Evolutionary conservation across 331 rosid genomes (phyloP).

Genomic region (Malus hybrid): DNA sequence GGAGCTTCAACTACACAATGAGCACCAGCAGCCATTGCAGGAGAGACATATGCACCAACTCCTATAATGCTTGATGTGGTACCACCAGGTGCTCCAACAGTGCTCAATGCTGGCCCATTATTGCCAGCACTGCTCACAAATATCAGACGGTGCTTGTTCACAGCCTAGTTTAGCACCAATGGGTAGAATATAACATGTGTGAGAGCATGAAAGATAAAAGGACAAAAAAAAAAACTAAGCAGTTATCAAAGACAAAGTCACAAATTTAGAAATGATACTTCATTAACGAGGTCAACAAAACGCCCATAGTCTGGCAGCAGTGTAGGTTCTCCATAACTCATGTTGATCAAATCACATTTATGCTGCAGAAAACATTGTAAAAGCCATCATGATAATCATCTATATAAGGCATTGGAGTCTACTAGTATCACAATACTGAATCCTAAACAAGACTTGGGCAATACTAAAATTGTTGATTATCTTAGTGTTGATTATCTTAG

Average conservation of each 20-base stretch:
- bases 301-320: slow-evolving; percentile 89
- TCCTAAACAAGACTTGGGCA: not conserved
- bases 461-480: slow-evolving; percentile 1
- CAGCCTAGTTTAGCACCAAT: slow-evolving; percentile 46
- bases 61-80: slow-evolving; percentile 84
- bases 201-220: slow-evolving; percentile 21
- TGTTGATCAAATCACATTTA: slow-evolving; percentile 82
- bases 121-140: slow-evolving; percentile 95
- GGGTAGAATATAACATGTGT: slow-evolving; percentile 14
- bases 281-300: slow-evolving; percentile 84
- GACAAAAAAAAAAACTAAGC: not conserved
- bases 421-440: not conserved
- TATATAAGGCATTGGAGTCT: not conserved
- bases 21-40: slow-evolving; percentile 94
- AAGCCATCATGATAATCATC: slow-evolving; percentile 5
- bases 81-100: slow-evolving; percentile 98
- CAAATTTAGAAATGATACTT: slow-evolving; percentile 34
- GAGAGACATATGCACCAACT: slow-evolving; percentile 89
- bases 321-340: slow-evolving; percentile 88
- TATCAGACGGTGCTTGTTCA: slow-evolving; percentile 70
- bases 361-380: slow-evolving; percentile 51
- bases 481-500: slow-evolving; percentile 5
- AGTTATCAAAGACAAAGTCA: slow-evolving; percentile 7
- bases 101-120: slow-evolving; percentile 87
- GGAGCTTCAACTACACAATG: slow-evolving; percentile 89